These are phyloP conservation scores for Parafenestella ontariensis DNA, from an alignment of 2,329 filamentous ascomycete genomes.

Conservation along the genomic window DNA sequence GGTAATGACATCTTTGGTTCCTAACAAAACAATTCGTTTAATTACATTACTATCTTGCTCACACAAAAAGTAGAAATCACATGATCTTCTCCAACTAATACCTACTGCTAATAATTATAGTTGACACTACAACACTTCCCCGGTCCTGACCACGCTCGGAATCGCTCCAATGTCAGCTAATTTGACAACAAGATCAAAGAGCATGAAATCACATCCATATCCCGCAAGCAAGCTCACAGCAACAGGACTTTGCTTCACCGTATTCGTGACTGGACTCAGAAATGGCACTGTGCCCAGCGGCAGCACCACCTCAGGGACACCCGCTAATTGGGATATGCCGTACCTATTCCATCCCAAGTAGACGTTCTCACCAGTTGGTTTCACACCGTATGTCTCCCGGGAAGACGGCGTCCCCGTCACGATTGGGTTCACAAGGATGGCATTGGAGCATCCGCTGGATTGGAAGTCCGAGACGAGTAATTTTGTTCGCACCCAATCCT, in stretches of 20 bases:
- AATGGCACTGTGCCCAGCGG: not conserved
- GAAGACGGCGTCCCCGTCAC: not conserved
- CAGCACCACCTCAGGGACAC: not conserved
- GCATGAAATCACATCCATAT: not conserved
- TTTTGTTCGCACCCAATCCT: not conserved
- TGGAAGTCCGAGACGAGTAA: not conserved
- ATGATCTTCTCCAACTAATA: no score
- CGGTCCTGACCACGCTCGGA: not conserved
- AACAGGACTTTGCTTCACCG: not conserved
- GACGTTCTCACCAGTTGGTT: not conserved
- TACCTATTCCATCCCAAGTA: not conserved
- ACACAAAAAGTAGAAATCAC: no score
- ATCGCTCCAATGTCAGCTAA: not conserved
- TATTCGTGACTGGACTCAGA: not conserved
- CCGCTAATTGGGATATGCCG: not conserved
- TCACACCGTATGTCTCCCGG: not conserved
- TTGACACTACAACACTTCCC: not conserved
- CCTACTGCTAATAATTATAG: no score
- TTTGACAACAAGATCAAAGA: not conserved
- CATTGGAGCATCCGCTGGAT: not conserved
- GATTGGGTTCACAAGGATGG: not conserved
- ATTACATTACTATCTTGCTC: no score
- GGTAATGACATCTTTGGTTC: not conserved
- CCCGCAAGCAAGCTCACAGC: not conserved
- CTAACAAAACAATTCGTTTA: not conserved